phyloP scores from a whole-genome alignment of 768 basidiomycete species.

The Lyophyllum semitale region DNA sequence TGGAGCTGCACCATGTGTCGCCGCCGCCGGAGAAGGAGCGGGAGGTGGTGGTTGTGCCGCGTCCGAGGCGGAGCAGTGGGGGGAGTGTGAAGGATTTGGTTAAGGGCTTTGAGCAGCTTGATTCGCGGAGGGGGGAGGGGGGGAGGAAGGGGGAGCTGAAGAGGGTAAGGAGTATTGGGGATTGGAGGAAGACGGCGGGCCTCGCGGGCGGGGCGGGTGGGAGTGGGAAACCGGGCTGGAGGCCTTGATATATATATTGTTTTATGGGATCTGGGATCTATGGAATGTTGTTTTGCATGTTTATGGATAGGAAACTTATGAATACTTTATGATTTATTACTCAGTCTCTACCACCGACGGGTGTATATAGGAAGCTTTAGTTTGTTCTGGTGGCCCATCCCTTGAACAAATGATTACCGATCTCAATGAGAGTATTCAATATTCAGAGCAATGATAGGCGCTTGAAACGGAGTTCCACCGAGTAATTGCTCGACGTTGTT shows the following conservation, averaged over 20 bases:
- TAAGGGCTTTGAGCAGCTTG: conserved; percentile 53
- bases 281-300: neutral
- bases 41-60: conserved; percentile 22
- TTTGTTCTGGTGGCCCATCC: no score
- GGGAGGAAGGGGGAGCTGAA: conserved; percentile 27
- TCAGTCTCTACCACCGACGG: neutral
- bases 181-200: conserved; percentile 27
- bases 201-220: neutral
- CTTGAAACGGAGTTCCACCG: no score
- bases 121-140: conserved; percentile 27
- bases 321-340: neutral
- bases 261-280: neutral
- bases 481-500: no score
- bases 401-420: no score
- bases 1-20: conserved; percentile 53
- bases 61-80: conserved; percentile 61
- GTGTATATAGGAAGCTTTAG: no score
- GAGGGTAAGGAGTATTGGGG: conserved; percentile 36
- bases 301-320: neutral
- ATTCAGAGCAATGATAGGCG: no score
- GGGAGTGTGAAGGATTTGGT: conserved; percentile 77
- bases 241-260: conserved; percentile 11
- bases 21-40: conserved; percentile 24
- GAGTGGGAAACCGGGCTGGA: conserved; percentile 18
- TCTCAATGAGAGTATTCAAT: no score